A percentile compares a stretch with the other conserved stretches of the same genome.
Conservation (phyloP, 169 alveolate genomes). For the Eimeria nieschulzi region DNA sequence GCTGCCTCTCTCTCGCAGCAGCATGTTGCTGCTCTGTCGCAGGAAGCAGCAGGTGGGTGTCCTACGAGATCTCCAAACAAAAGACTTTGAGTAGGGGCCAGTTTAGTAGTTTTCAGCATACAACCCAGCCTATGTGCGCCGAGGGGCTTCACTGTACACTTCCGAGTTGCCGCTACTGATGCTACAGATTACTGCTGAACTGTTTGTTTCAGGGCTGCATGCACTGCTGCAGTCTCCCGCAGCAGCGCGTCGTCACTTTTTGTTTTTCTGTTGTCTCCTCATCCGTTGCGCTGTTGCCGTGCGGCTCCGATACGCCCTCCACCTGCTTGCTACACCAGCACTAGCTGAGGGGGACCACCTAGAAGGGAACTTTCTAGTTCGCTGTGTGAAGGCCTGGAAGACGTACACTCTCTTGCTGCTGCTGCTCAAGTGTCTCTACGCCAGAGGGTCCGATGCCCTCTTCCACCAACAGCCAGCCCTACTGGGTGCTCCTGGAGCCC, state of each 20-base stretch:
- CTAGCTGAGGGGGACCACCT: background rate
- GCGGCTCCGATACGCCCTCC: slow-evolving; percentile 56
- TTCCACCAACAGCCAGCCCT: slow-evolving; percentile 51
- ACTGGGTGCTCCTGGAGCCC: slow-evolving; percentile 20
- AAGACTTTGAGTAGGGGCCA: no score
- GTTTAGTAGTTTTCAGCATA: no score
- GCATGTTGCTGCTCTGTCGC: slow-evolving; percentile 50
- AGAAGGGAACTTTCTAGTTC: slow-evolving; percentile 26
- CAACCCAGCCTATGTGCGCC: no score
- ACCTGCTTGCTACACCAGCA: background rate
- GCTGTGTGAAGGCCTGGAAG: slow-evolving; percentile 65
- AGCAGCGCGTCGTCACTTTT: slow-evolving; percentile 58
- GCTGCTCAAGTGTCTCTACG: slow-evolving; percentile 57
- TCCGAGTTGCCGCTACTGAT: background rate
- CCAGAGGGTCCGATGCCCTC: slow-evolving; percentile 57
- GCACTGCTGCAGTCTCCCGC: slow-evolving; percentile 68
- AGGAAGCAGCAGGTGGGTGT: slow-evolving; percentile 47
- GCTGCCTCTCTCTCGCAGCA: slow-evolving; percentile 48
- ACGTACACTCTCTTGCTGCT: slow-evolving; percentile 49
- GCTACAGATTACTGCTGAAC: background rate
- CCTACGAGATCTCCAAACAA: background rate
- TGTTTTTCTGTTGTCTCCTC: slow-evolving; percentile 51
- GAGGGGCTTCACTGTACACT: no score
- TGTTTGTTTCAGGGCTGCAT: slow-evolving; percentile 56
- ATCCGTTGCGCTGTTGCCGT: slow-evolving; percentile 55